Percentiles rank a stretch among this genome's conserved stretches.
These are phyloP conservation scores for Cystofilobasidium capitatum DNA, from an alignment of 768 basidiomycete genomes.

Conservation along the genomic window DNA sequence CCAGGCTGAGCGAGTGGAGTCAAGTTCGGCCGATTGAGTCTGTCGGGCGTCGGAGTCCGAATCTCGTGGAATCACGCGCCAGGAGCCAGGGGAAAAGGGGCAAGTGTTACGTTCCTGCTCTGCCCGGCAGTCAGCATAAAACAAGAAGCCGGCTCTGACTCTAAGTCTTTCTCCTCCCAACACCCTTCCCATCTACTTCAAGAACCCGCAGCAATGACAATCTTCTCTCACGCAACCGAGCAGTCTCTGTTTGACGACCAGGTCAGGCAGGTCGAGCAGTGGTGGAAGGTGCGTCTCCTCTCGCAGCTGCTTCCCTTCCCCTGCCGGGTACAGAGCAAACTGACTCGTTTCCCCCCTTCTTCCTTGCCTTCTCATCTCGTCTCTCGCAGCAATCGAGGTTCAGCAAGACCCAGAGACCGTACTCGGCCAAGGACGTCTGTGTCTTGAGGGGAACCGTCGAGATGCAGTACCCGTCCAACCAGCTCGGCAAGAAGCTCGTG, in stretches of 20 bases:
- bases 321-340: not conserved
- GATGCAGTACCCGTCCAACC: slow-evolving; percentile 75
- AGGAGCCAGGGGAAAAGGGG: no score
- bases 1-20: slow-evolving; percentile 6
- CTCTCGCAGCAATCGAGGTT: slow-evolving; percentile 69
- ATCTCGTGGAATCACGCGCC: no score
- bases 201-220: not conserved
- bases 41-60: no score
- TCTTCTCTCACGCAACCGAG: slow-evolving; percentile 32
- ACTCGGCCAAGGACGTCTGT: slow-evolving; percentile 86
- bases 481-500: slow-evolving; percentile 70
- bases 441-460: slow-evolving; percentile 81
- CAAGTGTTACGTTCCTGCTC: no score
- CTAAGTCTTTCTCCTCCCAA: no score
- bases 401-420: slow-evolving; percentile 74
- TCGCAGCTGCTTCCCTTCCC: not conserved
- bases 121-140: no score
- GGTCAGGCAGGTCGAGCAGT: slow-evolving; percentile 73
- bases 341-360: not conserved
- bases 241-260: slow-evolving; percentile 62
- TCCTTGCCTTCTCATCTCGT: not conserved
- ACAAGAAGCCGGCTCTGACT: no score
- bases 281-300: slow-evolving; percentile 67
- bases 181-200: not conserved
- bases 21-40: not conserved